Percentiles rank a stretch among this genome's conserved stretches.
phyloP scores from a whole-genome alignment of 192 early-diverging fungal species.

The Oehlia diaphana region DNA sequence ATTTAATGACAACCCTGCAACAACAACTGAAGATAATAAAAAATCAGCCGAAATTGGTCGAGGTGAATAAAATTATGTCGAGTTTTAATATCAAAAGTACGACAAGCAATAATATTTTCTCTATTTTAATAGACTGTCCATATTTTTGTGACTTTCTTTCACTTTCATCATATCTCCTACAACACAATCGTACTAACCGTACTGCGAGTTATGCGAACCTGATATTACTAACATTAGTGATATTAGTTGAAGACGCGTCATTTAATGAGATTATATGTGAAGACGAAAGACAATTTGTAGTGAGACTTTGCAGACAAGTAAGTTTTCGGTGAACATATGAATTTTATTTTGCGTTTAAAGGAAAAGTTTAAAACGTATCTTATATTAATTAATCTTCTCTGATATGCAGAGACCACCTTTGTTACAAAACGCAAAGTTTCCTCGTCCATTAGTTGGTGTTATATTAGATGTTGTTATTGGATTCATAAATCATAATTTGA shows the following conservation, averaged over 20 bases:
- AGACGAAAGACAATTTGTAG: neutral
- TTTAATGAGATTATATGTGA: conserved; percentile 40
- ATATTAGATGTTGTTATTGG: conserved; percentile 49
- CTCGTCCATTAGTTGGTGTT: conserved; percentile 40
- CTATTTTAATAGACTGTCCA: neutral
- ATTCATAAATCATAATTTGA: conserved; percentile 58
- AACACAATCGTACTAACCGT: conserved; percentile 47
- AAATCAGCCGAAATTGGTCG: neutral
- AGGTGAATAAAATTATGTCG: neutral
- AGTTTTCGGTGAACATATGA: neutral
- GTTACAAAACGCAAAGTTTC: conserved; percentile 40
- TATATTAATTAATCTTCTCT: neutral
- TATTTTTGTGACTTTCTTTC: conserved; percentile 42
- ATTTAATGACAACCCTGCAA: neutral
- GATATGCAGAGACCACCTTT: conserved; percentile 47
- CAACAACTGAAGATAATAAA: neutral
- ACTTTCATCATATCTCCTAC: conserved; percentile 52
- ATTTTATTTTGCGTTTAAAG: neutral
- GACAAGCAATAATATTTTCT: too few relatives aligned
- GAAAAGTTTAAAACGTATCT: too few relatives aligned
- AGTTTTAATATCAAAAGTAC: neutral
- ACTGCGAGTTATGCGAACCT: conserved; percentile 49
- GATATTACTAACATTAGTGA: conserved; percentile 42
- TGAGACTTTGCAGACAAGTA: conserved; percentile 45
- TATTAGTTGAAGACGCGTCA: conserved; percentile 45